Evolutionary conservation across 148 eudicot species (phyloP).

Genomic region (Gaultheria prostrata): DNA sequence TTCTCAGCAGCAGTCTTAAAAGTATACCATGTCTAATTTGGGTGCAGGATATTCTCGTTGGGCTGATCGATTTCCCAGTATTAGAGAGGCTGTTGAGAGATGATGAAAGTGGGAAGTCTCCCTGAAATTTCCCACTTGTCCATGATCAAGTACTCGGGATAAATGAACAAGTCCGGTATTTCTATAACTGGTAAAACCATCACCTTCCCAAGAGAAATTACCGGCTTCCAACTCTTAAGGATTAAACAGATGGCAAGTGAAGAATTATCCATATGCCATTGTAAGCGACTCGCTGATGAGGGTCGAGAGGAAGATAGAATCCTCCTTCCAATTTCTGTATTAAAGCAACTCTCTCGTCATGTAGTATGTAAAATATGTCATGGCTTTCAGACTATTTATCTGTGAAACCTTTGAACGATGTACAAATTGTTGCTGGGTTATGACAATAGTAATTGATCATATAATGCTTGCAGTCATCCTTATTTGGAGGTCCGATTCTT

Average conservation of each 20-base stretch:
- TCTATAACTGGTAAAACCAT: not conserved
- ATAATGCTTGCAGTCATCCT: too few species aligned
- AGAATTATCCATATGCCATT: not conserved
- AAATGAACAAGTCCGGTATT: not conserved
- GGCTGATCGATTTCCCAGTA: slow-evolving; percentile 67
- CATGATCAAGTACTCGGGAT: not conserved
- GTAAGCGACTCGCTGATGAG: not conserved
- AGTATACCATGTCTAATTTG: not conserved
- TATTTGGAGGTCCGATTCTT: too few species aligned
- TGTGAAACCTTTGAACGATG: too few species aligned
- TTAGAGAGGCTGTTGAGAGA: slow-evolving; percentile 48
- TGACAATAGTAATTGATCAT: too few species aligned
- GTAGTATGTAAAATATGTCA: too few species aligned
- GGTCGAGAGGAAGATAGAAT: not conserved
- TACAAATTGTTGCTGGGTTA: too few species aligned
- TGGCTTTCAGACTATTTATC: too few species aligned
- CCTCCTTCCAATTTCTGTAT: not conserved
- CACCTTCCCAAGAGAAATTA: not conserved
- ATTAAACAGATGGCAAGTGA: too few species aligned
- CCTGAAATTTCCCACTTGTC: not conserved
- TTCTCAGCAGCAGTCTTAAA: not conserved
- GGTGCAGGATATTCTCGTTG: slow-evolving; percentile 71
- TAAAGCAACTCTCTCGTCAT: too few species aligned
- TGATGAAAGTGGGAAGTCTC: slow-evolving; percentile 1
- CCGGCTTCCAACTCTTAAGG: not conserved